Base-by-base conservation (phyloP, 345 rosid genomes). In the Arabis alpina region DNA sequence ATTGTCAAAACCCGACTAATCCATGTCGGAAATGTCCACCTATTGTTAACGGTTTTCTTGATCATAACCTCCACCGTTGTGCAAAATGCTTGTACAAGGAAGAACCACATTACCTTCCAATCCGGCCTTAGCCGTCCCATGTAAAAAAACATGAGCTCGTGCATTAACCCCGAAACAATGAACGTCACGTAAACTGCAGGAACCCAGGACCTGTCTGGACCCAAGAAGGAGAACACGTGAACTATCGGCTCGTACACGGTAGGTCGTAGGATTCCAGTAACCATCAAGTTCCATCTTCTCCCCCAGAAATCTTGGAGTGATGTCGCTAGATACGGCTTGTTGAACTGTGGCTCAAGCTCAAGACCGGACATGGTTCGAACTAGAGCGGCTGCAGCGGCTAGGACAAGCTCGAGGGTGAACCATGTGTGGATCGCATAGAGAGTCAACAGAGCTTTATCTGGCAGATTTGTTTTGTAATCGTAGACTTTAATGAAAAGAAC, bases 241-340 rank as follows among this genome's bases (percentile, higher is more conserved):
- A 78, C 64, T 13, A 19, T 59, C 0, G 92, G 92, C 10, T 82
- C 80, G 62, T 87, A 87, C 0, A 91, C 85, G 8, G 95, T 79
- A 1, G 88, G 87, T 11, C 77, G 84, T 0, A 91, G 61, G 77
- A 88, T 87, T 3, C 80, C 37, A 0, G 82, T 30, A 59, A 87
- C 92, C 83, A 71, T 76, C 23, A 91, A 70, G 74, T 91, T 91
- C 93, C 95, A 87, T 71, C 91, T 74, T 36, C 59, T 76, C 5
- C 95, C 92, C 97, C 93, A 88, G 15, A 91, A 88, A 40, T 91
- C 93, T 6, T 88, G 97, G 0, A 91, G 79, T 0, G 97, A 88
- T 1, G 97, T 80, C 0, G 91, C 68, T 9, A 90, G 77, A 66
- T 69, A 82, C 0, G 93, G 93, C 63, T 83, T 66, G 37, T 86